Conservation (phyloP, 345 rosid genomes). For the Eutrema japonicum region DNA sequence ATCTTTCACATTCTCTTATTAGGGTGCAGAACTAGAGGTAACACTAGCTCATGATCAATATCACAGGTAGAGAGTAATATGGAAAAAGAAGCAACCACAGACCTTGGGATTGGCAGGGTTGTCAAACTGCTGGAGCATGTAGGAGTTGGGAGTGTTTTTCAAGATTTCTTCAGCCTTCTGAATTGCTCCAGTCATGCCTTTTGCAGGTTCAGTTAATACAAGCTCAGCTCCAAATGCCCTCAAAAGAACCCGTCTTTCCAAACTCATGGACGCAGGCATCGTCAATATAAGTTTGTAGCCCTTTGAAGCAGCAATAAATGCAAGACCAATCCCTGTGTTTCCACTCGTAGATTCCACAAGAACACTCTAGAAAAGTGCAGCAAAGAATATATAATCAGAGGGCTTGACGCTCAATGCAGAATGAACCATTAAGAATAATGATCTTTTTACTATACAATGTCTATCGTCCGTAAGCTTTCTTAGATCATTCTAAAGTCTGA, state of each 20-base stretch:
- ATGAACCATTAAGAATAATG: background rate
- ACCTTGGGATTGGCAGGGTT: slow-evolving; percentile 94
- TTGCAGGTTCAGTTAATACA: slow-evolving; percentile 78
- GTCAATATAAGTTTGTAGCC: slow-evolving; percentile 76
- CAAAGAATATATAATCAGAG: background rate
- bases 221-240: slow-evolving; percentile 95
- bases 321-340: slow-evolving; percentile 94
- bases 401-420: background rate
- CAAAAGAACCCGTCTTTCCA: slow-evolving; percentile 84
- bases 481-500: background rate
- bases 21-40: background rate
- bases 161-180: slow-evolving; percentile 80
- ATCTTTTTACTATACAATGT: background rate
- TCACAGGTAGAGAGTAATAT: background rate
- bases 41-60: slow-evolving; percentile 11
- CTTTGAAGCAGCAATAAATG: slow-evolving; percentile 83
- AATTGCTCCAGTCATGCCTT: slow-evolving; percentile 77
- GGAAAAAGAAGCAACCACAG: slow-evolving; percentile 18
- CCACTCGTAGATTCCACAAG: slow-evolving; percentile 95
- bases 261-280: slow-evolving; percentile 86
- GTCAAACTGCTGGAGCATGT: slow-evolving; percentile 86
- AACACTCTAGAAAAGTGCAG: slow-evolving; percentile 52
- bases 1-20: background rate
- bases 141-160: slow-evolving; percentile 65
- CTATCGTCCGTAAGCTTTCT: background rate